Evolutionary conservation across 2,329 filamentous ascomycete species (phyloP).

Genomic region (Penicillium glabrum): DNA sequence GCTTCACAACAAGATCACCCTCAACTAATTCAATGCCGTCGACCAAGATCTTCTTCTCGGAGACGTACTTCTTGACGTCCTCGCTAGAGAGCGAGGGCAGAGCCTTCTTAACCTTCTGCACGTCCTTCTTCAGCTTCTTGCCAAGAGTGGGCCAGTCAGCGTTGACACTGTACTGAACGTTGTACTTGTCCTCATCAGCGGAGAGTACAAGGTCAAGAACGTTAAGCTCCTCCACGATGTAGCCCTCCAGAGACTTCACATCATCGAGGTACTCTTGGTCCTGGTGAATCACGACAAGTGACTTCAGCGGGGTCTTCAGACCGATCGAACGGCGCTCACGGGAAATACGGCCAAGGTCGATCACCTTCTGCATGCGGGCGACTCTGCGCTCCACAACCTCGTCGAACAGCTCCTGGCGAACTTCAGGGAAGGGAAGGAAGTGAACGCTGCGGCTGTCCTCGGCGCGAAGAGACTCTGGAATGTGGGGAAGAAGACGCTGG

Average conservation of each 20-base stretch:
- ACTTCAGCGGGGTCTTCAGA: slow-evolving; percentile 88
- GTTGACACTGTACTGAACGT: slow-evolving; percentile 84
- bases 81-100: slow-evolving; percentile 75
- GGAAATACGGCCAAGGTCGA: slow-evolving; percentile 83
- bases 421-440: slow-evolving; percentile 86
- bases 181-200: slow-evolving; percentile 84
- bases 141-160: slow-evolving; percentile 94
- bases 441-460: slow-evolving; percentile 84
- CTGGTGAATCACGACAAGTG: slow-evolving; percentile 82
- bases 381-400: slow-evolving; percentile 82
- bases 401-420: slow-evolving; percentile 85
- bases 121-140: slow-evolving; percentile 97
- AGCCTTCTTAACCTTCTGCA: slow-evolving; percentile 85
- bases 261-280: slow-evolving; percentile 83
- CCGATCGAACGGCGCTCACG: slow-evolving; percentile 82
- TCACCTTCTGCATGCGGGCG: slow-evolving; percentile 89
- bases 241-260: slow-evolving; percentile 78
- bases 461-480: slow-evolving; percentile 68
- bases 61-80: slow-evolving; percentile 76
- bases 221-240: slow-evolving; percentile 90
- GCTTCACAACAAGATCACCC: slow-evolving; percentile 80
- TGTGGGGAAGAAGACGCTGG: slow-evolving; percentile 74
- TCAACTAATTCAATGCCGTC: slow-evolving; percentile 81
- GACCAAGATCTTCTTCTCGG: slow-evolving; percentile 72
- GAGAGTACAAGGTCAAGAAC: slow-evolving; percentile 81